Conservation (phyloP, 2,329 filamentous ascomycete genomes). For the Fusarium paranaense region DNA sequence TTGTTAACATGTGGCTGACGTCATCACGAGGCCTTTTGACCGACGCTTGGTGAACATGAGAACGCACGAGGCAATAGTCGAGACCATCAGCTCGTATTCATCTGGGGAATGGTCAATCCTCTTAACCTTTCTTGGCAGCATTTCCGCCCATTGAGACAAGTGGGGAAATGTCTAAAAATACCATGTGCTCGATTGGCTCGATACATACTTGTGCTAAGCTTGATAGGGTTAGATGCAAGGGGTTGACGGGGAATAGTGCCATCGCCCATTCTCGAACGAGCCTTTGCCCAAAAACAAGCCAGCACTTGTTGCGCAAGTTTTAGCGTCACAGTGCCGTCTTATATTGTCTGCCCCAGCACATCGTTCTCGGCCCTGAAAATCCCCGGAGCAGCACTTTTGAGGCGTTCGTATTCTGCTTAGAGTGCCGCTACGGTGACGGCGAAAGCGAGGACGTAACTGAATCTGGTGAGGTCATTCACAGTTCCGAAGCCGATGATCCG, state of each 20-base stretch:
- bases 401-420: not conserved
- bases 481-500: not conserved
- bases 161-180: not conserved
- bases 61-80: not conserved
- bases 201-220: not conserved
- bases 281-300: not conserved
- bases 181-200: not conserved
- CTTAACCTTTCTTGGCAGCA: not conserved
- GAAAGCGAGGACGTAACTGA: not conserved
- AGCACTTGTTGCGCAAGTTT: not conserved
- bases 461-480: not conserved
- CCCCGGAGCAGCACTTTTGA: not conserved
- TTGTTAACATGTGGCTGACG: not conserved
- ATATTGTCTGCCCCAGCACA: not conserved
- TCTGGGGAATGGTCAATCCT: not conserved
- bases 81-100: not conserved
- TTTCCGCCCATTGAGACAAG: not conserved
- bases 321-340: not conserved
- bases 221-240: not conserved
- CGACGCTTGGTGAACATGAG: not conserved
- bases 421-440: not conserved
- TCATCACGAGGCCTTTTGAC: not conserved
- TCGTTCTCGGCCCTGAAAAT: not conserved
- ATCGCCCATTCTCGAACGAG: not conserved
- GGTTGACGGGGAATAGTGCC: not conserved